Evolutionary conservation across 805 yeast genomes (phyloP), one percentile per base, ranked within the genome.

Genomic region (Wickerhamomyces rabaulensis): DNA sequence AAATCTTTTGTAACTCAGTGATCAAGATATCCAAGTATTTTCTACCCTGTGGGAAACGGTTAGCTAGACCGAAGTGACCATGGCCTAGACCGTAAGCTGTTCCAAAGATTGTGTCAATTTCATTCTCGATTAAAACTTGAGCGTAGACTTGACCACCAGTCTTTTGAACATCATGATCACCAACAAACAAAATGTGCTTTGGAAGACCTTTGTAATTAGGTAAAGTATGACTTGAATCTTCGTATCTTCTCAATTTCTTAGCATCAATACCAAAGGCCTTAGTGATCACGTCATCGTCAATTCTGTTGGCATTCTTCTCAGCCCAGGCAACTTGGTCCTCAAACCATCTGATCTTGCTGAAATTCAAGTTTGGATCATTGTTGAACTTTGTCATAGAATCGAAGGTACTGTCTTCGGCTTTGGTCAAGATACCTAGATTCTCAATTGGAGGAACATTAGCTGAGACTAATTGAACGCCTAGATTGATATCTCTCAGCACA

Each of bases 361-460:
- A 31, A n/a, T 31, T 31, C 13, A 31, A 31, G 13, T 10, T 31
- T 31, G 35, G 35, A 31, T 31, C 35, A 13, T 31, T 31, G 35
- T 31, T 31, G 13, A 31, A 31, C 35, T 31, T 31, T 6, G 16
- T n/a, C 15, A n/a, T 10, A 9, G 16, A 13, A 13, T 31, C 35
- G n/a, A 13, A 13, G 16, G 6, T 13, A 13, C 35, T 31, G 13
- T 10, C 16, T 31, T 31, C 16, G 13, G 15, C 35, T 31, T 10
- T 10, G n/a, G 9, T 31, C 16, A 31, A 31, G 13, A n/a, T n/a
- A 9, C 16, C 35, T 31, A 31, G 16, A 8, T 7, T n/a, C n/a
- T 41, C 43, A 20, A 16, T n/a, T 13, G 29, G 31, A 19, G 39
- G 39, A 20, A 26, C 43, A 16, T 41, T 41, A 1, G 43, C 43